A percentile compares a stretch with the other conserved stretches of the same genome.
These are phyloP conservation scores for Cryphonectria japonica DNA, from an alignment of 2,329 filamentous ascomycete genomes.

Conservation along the genomic window DNA sequence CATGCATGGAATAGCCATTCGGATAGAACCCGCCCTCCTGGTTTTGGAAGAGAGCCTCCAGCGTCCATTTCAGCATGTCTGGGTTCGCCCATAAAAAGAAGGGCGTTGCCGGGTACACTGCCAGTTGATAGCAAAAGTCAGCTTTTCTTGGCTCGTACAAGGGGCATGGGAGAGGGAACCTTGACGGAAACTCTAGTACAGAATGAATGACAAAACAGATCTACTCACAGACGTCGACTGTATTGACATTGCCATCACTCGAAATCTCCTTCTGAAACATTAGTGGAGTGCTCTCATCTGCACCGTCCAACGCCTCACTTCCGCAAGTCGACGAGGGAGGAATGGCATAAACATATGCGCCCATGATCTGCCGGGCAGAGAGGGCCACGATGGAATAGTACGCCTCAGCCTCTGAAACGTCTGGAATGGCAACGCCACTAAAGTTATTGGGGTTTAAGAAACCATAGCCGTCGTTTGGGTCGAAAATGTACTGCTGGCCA, in stretches of 20 bases:
- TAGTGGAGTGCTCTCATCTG: slow-evolving; percentile 58
- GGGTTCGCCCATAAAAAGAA: slow-evolving; percentile 87
- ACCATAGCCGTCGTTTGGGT: slow-evolving; percentile 30
- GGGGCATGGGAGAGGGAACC: too few species aligned
- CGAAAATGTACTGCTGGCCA: slow-evolving; percentile 30
- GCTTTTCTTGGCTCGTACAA: background rate
- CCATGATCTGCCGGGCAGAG: slow-evolving; percentile 77
- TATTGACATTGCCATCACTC: slow-evolving; percentile 81
- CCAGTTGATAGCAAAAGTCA: background rate
- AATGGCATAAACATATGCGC: slow-evolving; percentile 74
- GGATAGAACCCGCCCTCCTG: slow-evolving; percentile 81
- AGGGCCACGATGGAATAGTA: slow-evolving; percentile 78
- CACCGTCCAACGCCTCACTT: slow-evolving; percentile 2
- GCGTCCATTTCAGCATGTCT: slow-evolving; percentile 74
- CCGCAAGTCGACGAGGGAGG: slow-evolving; percentile 51
- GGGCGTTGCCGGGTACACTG: slow-evolving; percentile 75
- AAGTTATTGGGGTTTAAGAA: slow-evolving; percentile 71
- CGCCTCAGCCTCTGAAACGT: slow-evolving; percentile 72
- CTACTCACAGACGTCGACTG: slow-evolving; percentile 70
- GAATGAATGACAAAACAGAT: background rate
- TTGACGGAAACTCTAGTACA: too few species aligned
- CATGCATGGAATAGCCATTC: slow-evolving; percentile 78
- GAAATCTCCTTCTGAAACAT: slow-evolving; percentile 85
- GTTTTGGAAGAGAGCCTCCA: slow-evolving; percentile 80
- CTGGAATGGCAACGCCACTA: slow-evolving; percentile 62